Base-by-base conservation (phyloP, 2,329 filamentous ascomycete genomes). In the Cladorrhinum sp. region DNA sequence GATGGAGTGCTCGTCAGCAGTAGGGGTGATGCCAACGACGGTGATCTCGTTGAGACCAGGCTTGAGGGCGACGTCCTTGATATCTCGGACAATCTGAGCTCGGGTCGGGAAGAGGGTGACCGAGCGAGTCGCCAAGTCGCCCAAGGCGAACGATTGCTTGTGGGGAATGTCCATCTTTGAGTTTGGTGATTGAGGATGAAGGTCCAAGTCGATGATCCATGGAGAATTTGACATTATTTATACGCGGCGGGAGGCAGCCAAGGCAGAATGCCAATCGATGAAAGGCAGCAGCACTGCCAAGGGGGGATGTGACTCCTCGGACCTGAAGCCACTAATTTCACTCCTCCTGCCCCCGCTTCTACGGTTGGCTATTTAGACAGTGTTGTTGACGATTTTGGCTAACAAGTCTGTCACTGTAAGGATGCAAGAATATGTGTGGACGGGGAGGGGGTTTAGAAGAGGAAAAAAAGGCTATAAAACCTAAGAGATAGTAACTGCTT, bases 21-120 rank as follows among this genome's bases (percentile, higher is more conserved):
- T 79, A 2, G 81, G 79, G 8, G 82, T 78, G 38, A 86, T 71
- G 4, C 82, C 84, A 50, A 80, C 71, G 53, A 87, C 79, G 13
- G 78, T 79, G 59, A 87, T 79, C 64, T 85, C 78, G 64, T 85
- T 87, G 8, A 75, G 67, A 7, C 84, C 84, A n/a, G 79, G 76
- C 76, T 78, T 75, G 20, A 86, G 76, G 1, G 69, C 66, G 16
- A 88, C 74, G 64, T 82, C 74, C 60, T 80, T 81, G 68, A 89
- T 80, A 57, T 87, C 83, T 24, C 86, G 80, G 12, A 82, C 78
- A 27, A 89, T 72, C 52, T 86, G 85, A 1, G 86, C 87, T 63
- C 81, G 76, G 1, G 77, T 76, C 0, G 86, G 86, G 61, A 87
- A 88, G 45, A 90, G 78, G 0, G 82, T 85, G 16, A 90, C 85